Percentiles rank a stretch among this genome's conserved stretches.
These are phyloP conservation scores for Botryotinia calthae DNA, from an alignment of 2,329 filamentous ascomycete genomes.

Conservation along the genomic window DNA sequence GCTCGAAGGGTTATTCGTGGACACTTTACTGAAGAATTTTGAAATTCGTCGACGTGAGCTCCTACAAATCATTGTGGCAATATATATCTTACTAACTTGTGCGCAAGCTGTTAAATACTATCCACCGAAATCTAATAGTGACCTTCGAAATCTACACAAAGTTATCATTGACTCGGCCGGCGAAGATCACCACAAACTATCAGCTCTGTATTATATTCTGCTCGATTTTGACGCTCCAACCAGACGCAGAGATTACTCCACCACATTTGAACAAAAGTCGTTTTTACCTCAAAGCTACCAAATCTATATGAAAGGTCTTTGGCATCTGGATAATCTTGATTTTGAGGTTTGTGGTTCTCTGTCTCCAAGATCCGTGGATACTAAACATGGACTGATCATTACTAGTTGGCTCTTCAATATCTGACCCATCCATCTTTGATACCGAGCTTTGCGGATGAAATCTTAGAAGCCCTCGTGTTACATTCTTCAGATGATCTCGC, in stretches of 20 bases:
- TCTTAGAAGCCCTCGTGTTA: constrained; percentile 66
- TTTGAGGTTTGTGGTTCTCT: constrained; percentile 53
- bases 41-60: constrained; percentile 65
- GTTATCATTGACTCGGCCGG: constrained; percentile 64
- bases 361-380: neutral
- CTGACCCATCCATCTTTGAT: constrained; percentile 77
- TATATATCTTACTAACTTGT: constrained; percentile 18
- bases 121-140: constrained; percentile 67
- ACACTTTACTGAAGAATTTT: constrained; percentile 69
- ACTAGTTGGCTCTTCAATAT: constrained; percentile 65
- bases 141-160: constrained; percentile 67
- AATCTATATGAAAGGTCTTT: constrained; percentile 78
- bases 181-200: constrained; percentile 74
- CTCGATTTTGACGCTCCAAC: constrained; percentile 62
- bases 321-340: constrained; percentile 72
- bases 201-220: constrained; percentile 79
- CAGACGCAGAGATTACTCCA: constrained; percentile 46
- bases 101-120: constrained; percentile 60
- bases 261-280: constrained; percentile 57
- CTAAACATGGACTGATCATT: constrained; percentile 30
- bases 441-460: constrained; percentile 80
- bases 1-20: constrained; percentile 75
- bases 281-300: constrained; percentile 74
- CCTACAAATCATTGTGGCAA: constrained; percentile 8
- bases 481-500: constrained; percentile 59